Percentiles rank a stretch among this genome's conserved stretches.
Evolutionary conservation across 257 asterid genomes (phyloP).

Genomic region (Penstemon newberryi): DNA sequence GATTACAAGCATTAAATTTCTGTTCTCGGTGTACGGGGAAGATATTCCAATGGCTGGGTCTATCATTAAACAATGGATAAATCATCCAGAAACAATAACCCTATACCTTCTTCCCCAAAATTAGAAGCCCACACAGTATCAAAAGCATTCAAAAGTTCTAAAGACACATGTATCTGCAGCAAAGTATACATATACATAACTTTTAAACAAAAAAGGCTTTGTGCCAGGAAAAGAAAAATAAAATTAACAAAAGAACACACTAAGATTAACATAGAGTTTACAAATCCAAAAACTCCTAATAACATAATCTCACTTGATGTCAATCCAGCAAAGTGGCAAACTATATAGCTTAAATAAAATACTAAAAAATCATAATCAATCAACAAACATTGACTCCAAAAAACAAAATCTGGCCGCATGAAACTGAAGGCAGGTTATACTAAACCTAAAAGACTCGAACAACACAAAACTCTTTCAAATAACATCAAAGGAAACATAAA

Average conservation of each 20-base stretch:
- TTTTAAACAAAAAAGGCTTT: not conserved
- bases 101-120: not conserved
- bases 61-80: not conserved
- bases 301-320: constrained; percentile 5
- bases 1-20: constrained; percentile 46
- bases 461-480: not conserved
- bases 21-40: not conserved
- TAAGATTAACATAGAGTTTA: not conserved
- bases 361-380: too few species aligned
- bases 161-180: not conserved
- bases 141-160: not conserved
- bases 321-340: not conserved
- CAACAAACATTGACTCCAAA: too few species aligned
- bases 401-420: too few species aligned
- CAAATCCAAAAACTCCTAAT: not conserved
- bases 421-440: too few species aligned
- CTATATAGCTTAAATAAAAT: too few species aligned
- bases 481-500: not conserved
- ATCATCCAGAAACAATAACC: not conserved
- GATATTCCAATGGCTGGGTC: not conserved
- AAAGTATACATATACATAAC: not conserved
- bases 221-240: not conserved
- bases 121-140: not conserved
- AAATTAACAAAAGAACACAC: not conserved
- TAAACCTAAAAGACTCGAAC: too few species aligned